Evolutionary conservation across 371 early-diverging fungal genomes (phyloP).

Genomic region (Rhizopus arrhizus): DNA sequence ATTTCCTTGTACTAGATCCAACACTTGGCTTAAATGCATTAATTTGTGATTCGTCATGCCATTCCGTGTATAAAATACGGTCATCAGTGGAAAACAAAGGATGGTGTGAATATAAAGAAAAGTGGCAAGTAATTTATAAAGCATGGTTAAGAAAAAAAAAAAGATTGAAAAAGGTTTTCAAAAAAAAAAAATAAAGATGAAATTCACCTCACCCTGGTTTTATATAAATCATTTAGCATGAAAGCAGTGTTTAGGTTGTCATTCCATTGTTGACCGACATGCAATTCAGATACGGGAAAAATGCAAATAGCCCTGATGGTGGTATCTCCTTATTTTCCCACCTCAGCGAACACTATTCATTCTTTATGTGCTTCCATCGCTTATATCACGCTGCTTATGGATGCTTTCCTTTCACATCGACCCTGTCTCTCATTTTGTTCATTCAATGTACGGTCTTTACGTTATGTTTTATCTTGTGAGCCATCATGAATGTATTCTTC

Average conservation of each 20-base stretch:
- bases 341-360: no score
- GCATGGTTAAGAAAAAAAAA: background rate
- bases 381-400: no score
- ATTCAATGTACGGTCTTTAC: no score
- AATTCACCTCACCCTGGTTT: background rate
- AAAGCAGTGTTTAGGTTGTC: background rate
- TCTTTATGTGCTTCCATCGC: no score
- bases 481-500: no score
- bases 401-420: no score
- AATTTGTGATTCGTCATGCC: background rate
- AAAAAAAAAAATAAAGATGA: background rate
- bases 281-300: background rate
- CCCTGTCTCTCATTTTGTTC: no score
- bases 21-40: background rate
- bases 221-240: background rate
- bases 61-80: background rate
- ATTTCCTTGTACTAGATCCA: conserved; percentile 9
- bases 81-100: background rate
- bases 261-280: conserved; percentile 6
- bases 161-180: background rate
- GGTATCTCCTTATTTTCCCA: no score
- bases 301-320: background rate
- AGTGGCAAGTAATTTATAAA: no score
- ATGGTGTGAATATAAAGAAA: background rate
- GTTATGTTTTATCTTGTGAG: no score